Percentiles rank a stretch among this genome's conserved stretches.
Conservation (phyloP, 306 rosid genomes). For the Ormosia semicastrata region DNA sequence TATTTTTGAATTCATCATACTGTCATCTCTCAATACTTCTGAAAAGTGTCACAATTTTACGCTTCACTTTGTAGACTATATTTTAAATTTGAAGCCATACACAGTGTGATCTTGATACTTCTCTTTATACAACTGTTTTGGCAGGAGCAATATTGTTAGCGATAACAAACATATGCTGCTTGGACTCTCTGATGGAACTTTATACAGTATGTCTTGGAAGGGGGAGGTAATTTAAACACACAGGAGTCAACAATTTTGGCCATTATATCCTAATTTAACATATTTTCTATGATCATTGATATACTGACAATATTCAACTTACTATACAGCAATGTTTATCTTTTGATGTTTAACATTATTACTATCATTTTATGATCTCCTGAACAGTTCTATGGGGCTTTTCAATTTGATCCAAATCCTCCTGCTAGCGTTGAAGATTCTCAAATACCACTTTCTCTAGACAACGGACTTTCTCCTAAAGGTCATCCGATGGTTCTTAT, state of each 20-base stretch:
- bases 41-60: neutral
- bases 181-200: constrained; percentile 92
- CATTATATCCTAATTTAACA: constrained; percentile 17
- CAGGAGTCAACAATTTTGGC: constrained; percentile 3
- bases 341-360: constrained; percentile 14
- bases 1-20: constrained; percentile 9
- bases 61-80: constrained; percentile 8
- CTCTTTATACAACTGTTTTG: constrained; percentile 24
- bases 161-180: constrained; percentile 81
- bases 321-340: constrained; percentile 10
- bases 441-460: constrained; percentile 50
- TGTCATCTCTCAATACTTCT: constrained; percentile 1
- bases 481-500: constrained; percentile 43
- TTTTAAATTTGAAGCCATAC: constrained; percentile 27
- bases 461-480: constrained; percentile 62
- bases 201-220: constrained; percentile 92
- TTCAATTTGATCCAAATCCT: constrained; percentile 56
- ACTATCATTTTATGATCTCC: constrained; percentile 35
- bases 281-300: constrained; percentile 15
- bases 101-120: constrained; percentile 32
- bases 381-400: constrained; percentile 86
- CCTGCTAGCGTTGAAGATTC: constrained; percentile 44
- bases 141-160: constrained; percentile 88
- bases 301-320: constrained; percentile 9
- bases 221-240: constrained; percentile 72